Evolutionary conservation across 306 rosid genomes (phyloP).

Genomic region (Amphicarpaea edgeworthii): DNA sequence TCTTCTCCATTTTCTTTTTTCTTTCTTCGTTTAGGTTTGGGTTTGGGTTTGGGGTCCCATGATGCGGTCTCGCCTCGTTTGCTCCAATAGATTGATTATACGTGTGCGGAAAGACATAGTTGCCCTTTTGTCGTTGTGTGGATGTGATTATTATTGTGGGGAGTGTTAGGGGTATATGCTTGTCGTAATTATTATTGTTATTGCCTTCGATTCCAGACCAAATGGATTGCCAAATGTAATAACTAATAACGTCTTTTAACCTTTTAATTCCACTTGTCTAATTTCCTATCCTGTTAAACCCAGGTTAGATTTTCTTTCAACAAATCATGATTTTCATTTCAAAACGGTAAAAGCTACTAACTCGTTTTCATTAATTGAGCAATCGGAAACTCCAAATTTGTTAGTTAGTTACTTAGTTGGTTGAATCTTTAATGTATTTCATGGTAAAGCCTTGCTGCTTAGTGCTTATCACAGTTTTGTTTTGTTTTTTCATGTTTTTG

Average conservation of each 20-base stretch:
- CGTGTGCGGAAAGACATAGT: background rate
- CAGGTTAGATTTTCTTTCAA: too few species aligned
- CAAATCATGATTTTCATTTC: too few species aligned
- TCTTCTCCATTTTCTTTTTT: constrained; percentile 42
- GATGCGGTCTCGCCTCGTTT: constrained; percentile 41
- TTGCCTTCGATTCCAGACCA: background rate
- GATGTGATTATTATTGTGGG: too few species aligned
- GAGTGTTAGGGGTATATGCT: background rate
- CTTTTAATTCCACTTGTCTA: too few species aligned
- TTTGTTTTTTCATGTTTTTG: too few species aligned
- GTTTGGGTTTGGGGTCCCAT: constrained; percentile 35
- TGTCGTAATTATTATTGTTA: constrained; percentile 11
- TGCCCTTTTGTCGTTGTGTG: background rate
- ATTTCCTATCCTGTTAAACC: too few species aligned
- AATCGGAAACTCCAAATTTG: too few species aligned
- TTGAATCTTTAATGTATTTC: too few species aligned
- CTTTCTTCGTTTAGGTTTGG: background rate
- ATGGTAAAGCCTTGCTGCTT: too few species aligned
- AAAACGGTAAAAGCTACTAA: too few species aligned
- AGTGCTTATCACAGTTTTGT: background rate
- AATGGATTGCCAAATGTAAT: background rate
- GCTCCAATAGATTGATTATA: constrained; percentile 16
- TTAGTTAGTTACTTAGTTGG: too few species aligned
- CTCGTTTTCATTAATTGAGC: too few species aligned
- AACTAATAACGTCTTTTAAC: background rate